Conservation (phyloP, 805 yeast genomes). For the Yarrowia sp. region DNA sequence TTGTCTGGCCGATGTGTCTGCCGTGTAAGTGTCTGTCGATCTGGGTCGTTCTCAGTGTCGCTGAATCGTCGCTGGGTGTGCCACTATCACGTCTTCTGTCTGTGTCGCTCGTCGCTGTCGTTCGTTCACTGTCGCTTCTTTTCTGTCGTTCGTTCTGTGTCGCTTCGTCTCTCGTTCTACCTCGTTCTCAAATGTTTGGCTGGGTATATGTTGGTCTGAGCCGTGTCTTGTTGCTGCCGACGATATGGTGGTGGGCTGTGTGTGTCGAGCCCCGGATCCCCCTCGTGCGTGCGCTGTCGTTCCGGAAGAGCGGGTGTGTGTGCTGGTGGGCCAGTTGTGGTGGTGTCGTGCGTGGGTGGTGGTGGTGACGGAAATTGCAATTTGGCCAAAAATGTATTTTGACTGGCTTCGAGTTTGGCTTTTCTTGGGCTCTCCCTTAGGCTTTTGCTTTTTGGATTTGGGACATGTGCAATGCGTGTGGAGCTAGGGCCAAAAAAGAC, state of each 20-base stretch:
- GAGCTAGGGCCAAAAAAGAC: slow-evolving; percentile 19
- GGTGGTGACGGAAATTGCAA: slow-evolving; percentile 17
- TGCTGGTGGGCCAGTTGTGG: not conserved
- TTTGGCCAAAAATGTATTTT: slow-evolving; percentile 21
- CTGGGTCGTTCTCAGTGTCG: too few species aligned
- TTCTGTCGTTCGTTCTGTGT: not conserved
- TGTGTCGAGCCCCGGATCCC: slow-evolving; percentile 8
- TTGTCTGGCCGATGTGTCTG: too few species aligned
- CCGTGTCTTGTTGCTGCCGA: not conserved
- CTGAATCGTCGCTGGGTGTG: too few species aligned
- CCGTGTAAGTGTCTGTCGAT: too few species aligned
- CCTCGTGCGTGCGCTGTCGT: not conserved
- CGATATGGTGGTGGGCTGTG: not conserved
- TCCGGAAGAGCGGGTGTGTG: too few species aligned
- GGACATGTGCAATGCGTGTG: slow-evolving; percentile 35
- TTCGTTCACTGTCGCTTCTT: not conserved
- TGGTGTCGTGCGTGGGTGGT: slow-evolving; percentile 7
- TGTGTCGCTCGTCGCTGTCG: not conserved
- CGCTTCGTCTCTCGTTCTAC: not conserved
- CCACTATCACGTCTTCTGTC: not conserved
- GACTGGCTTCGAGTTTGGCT: slow-evolving; percentile 26
- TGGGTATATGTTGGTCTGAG: slow-evolving; percentile 6
- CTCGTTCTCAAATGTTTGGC: not conserved
- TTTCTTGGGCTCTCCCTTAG: slow-evolving; percentile 5
- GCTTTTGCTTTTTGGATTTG: slow-evolving; percentile 28